A percentile compares a stretch with the other conserved stretches of the same genome.
These are phyloP conservation scores for Leishmania amazonensis DNA, from an alignment of 208 protist genomes.

Conservation along the genomic window DNA sequence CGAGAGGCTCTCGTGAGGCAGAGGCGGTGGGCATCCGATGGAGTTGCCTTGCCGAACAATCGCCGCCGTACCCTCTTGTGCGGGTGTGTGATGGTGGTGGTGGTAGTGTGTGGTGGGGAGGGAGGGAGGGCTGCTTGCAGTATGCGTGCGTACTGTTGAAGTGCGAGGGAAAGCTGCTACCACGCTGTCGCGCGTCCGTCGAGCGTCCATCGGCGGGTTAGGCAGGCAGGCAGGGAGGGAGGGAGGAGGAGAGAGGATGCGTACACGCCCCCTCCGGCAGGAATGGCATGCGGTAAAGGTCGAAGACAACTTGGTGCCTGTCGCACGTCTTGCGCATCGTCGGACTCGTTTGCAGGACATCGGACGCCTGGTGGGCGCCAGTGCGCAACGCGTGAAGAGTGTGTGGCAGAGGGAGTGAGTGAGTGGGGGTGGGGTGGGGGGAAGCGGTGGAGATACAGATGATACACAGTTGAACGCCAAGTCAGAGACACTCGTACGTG, in stretches of 20 bases:
- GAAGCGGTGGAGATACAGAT: background rate
- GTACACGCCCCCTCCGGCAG: background rate
- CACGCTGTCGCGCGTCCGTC: background rate
- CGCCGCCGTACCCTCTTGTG: background rate
- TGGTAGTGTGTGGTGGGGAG: background rate
- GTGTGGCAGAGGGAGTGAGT: background rate
- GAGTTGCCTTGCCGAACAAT: background rate
- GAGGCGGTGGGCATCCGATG: constrained; percentile 27
- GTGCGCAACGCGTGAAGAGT: background rate
- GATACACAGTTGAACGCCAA: background rate
- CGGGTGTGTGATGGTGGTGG: background rate
- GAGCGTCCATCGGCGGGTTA: background rate
- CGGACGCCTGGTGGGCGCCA: background rate
- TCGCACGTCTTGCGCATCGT: background rate
- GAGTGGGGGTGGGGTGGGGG: background rate
- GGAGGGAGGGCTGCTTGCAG: background rate
- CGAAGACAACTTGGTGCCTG: background rate
- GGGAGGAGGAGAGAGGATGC: background rate
- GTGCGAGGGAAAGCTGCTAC: background rate
- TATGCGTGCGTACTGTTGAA: background rate
- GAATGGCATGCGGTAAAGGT: background rate
- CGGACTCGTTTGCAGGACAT: background rate
- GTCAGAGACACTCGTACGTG: background rate
- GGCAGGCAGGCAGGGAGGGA: background rate
- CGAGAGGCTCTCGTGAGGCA: constrained; percentile 60